These are phyloP conservation scores for Ustilago cynodontis DNA, from an alignment of 1,284 basidiomycete species.

Conservation along the genomic window DNA sequence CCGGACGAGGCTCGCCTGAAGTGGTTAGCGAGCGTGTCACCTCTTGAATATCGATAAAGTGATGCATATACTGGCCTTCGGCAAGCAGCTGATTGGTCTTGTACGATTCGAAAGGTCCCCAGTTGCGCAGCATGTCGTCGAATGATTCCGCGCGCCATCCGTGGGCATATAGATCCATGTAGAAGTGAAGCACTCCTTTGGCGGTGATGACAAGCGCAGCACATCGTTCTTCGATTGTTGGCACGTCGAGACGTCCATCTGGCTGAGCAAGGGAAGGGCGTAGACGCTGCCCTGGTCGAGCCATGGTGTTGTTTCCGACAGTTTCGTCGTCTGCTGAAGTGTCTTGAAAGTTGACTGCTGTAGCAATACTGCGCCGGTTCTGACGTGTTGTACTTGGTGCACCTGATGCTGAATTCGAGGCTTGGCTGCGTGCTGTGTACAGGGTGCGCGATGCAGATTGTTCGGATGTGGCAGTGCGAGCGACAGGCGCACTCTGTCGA, in stretches of 20 bases:
- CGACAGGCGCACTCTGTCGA: constrained; percentile 26
- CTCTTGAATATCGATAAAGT: constrained; percentile 57
- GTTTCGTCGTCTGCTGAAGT: constrained; percentile 4
- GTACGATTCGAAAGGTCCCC: constrained; percentile 55
- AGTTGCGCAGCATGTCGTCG: constrained; percentile 51
- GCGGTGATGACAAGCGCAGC: constrained; percentile 49
- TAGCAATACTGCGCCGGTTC: constrained; percentile 1
- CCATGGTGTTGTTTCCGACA: constrained; percentile 28
- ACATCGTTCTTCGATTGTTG: constrained; percentile 51
- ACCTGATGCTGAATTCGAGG: background rate
- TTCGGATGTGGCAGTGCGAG: constrained; percentile 14
- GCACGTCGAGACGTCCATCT: constrained; percentile 47
- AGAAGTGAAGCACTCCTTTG: constrained; percentile 54
- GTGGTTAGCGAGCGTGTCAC: constrained; percentile 35
- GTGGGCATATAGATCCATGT: constrained; percentile 40
- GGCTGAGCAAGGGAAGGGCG: constrained; percentile 36
- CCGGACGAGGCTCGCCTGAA: constrained; percentile 20
- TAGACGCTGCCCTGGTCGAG: constrained; percentile 43
- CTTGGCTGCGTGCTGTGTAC: constrained; percentile 24
- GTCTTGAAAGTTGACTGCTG: constrained; percentile 3
- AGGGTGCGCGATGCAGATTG: constrained; percentile 18
- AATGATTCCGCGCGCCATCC: constrained; percentile 47
- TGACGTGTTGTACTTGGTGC: constrained; percentile 9
- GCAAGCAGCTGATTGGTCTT: constrained; percentile 58
- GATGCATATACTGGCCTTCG: constrained; percentile 50